phyloP scores from a whole-genome alignment of 2,329 filamentous ascomycete species.

The Coniochaeta sp. region DNA sequence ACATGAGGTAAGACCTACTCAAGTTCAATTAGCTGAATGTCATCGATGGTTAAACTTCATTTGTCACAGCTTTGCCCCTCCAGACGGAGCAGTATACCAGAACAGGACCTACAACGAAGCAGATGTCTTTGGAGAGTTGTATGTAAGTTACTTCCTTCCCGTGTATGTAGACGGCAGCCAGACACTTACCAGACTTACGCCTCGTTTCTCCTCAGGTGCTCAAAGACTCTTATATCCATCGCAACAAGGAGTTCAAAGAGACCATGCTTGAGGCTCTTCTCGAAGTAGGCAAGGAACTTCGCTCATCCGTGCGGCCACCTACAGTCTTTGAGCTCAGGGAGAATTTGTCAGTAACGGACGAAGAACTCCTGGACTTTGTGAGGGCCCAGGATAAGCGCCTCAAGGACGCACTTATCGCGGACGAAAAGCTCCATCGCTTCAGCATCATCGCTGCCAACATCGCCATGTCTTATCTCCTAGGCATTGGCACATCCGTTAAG shows the following conservation, averaged over 20 bases:
- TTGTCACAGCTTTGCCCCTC: background rate
- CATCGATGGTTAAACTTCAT: no score
- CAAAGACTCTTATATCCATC: background rate
- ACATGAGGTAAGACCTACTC: background rate
- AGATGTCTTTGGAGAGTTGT: background rate
- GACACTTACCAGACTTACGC: no score
- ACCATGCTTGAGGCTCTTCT: background rate
- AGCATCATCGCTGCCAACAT: background rate
- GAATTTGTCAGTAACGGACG: background rate
- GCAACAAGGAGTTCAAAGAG: background rate
- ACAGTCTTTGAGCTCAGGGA: background rate
- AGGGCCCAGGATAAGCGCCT: background rate
- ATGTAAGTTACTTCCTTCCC: background rate
- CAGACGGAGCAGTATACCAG: background rate
- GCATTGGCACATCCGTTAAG: background rate
- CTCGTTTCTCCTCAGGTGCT: background rate
- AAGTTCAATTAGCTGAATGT: no score
- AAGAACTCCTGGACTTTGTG: background rate
- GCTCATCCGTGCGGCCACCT: background rate
- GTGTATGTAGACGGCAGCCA: no score
- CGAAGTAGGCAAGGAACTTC: background rate
- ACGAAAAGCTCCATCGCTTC: background rate
- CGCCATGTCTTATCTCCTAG: background rate
- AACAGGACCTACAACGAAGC: background rate
- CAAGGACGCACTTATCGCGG: background rate